Evolutionary conservation across 2,329 filamentous ascomycete genomes (phyloP), one percentile per base, ranked within the genome.

Genomic region (Pseudogymnoascus sp.): DNA sequence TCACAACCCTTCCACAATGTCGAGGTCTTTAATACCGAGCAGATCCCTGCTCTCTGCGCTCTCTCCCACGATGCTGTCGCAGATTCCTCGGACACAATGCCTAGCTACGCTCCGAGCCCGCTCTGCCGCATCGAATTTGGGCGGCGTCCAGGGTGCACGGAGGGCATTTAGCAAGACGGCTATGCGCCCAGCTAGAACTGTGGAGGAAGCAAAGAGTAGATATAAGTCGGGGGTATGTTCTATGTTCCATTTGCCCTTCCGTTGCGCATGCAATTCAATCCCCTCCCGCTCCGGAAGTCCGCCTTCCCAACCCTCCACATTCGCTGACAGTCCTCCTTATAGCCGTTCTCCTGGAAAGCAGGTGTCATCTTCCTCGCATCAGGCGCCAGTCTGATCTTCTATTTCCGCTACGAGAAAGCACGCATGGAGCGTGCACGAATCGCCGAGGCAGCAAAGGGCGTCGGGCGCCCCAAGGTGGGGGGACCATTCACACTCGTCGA

Each of bases 311-410:
- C 8, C 41, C 55, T 62, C 9, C 17, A 41, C 35, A 27, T 17
- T 13, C 29, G 15, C 29, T 55, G 4, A 55, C 48, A 55, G 29
- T 55, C 4, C 17, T 55, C 4, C 17, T 31, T 13, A 36, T 66
- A 92, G 88, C 94, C 94, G 31, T 97, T 99, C 79, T 96, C 92
- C 61, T 92, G 90, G 85, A 93, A 91, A 77, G 89, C 93, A 33
- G 93, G 91, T 15, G 69, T 92, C 59, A 81, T 99, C 66, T 97
- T 99, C 78, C 81, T 97, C 66, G 73, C 83, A 55, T 89, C 92
- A 2, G 92, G 90, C 68, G 86, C 79, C 10, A 88, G 85, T 29
- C 81, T 99, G 70, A 86, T 92, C 64, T 84, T 90, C 76, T 99
- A 97, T 75, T 97, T 99, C 76, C 91, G 92, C 71, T 85, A 87